Evolutionary conservation across 768 basidiomycete species (phyloP).

Genomic region (Serpula lacrymans): DNA sequence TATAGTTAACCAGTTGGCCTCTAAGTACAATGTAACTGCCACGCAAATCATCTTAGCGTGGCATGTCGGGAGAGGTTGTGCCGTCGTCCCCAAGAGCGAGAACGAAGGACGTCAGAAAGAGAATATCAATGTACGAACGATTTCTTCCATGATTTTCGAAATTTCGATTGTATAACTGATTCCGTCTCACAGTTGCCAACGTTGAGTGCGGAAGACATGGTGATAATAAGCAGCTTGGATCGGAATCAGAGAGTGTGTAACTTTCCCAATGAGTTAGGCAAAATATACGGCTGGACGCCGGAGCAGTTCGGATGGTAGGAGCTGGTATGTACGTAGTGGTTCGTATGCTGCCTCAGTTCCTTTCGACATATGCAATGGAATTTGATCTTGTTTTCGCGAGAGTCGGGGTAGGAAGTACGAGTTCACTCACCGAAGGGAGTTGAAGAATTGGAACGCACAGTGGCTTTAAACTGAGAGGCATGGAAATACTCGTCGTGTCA

Average conservation of each 20-base stretch:
- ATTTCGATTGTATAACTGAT: neutral
- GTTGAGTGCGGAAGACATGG: conserved; percentile 27
- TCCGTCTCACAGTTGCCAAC: conserved; percentile 23
- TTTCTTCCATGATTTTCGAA: conserved; percentile 10
- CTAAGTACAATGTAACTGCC: conserved; percentile 43
- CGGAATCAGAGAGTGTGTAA: conserved; percentile 31
- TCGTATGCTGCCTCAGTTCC: no score
- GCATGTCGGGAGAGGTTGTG: conserved; percentile 44
- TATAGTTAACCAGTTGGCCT: conserved; percentile 39
- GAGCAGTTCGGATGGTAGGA: conserved; percentile 50
- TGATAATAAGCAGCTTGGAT: conserved; percentile 26
- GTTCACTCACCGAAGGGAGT: no score
- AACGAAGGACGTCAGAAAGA: conserved; percentile 44
- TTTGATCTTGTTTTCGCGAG: no score
- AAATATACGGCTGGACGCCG: conserved; percentile 34
- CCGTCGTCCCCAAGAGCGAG: conserved; percentile 46
- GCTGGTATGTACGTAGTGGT: conserved; percentile 55
- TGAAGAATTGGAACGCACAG: no score
- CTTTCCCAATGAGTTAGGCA: conserved; percentile 23
- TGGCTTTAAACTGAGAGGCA: no score
- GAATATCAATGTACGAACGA: conserved; percentile 46
- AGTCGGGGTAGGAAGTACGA: no score
- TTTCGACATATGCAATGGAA: no score
- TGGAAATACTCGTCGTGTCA: no score
- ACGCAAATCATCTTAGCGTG: conserved; percentile 51